These are phyloP conservation scores for Chrysoporthe deuterocubensis DNA, from an alignment of 2,329 filamentous ascomycete genomes.

Conservation along the genomic window DNA sequence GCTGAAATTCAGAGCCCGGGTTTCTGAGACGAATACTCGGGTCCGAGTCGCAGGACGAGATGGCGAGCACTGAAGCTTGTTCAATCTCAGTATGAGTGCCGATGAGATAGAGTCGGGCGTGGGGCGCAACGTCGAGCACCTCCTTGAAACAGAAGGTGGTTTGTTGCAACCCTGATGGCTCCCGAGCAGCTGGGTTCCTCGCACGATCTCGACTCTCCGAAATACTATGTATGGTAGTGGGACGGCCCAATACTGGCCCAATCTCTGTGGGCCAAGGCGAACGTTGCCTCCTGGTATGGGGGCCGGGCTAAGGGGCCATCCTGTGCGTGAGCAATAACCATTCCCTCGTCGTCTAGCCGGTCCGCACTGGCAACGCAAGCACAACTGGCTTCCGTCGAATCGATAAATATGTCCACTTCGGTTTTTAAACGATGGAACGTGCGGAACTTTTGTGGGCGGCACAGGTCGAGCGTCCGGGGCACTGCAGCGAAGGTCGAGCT, in stretches of 20 bases:
- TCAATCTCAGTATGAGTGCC: neutral
- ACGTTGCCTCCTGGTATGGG: neutral
- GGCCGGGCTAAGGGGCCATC: constrained; percentile 1
- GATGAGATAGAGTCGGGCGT: neutral
- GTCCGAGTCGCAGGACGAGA: neutral
- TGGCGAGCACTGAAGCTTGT: neutral
- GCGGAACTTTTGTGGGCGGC: no score
- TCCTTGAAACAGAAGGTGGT: constrained; percentile 23
- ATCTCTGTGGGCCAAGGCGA: neutral
- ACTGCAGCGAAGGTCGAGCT: no score
- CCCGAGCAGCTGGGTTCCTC: constrained; percentile 7
- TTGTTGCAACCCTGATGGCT: constrained; percentile 14
- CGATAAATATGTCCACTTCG: neutral
- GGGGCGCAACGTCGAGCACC: constrained; percentile 12
- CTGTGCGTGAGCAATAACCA: constrained; percentile 4
- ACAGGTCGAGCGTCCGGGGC: no score
- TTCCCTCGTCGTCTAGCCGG: neutral
- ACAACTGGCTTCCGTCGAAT: neutral
- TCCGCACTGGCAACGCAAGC: neutral
- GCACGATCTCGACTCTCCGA: constrained; percentile 8
- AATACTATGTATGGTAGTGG: neutral
- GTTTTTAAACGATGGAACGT: no score
- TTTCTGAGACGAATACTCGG: constrained; percentile 1
- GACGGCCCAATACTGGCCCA: neutral
- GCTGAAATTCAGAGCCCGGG: neutral